Evolutionary conservation across 2,329 filamentous ascomycete species (phyloP).

Genomic region (Phyllosticta citriasiana): DNA sequence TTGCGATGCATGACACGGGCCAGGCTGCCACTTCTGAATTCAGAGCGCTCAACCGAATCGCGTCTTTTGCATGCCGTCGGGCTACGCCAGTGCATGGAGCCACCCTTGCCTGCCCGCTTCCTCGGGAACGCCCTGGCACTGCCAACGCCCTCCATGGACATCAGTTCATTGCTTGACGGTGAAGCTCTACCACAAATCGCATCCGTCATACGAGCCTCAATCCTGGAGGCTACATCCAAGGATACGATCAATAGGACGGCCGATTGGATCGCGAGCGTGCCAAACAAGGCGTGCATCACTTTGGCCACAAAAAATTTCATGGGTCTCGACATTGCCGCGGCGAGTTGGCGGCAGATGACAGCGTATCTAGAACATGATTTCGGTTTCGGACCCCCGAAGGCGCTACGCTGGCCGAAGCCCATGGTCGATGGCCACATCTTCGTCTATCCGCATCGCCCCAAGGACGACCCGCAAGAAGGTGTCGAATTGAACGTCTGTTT

Average conservation of each 20-base stretch:
- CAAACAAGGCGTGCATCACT: conserved; percentile 17
- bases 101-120: conserved; percentile 16
- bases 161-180: conserved; percentile 10
- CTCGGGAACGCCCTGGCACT: conserved; percentile 17
- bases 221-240: conserved; percentile 14
- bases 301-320: conserved; percentile 17
- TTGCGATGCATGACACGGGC: conserved; percentile 17
- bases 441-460: conserved; percentile 14
- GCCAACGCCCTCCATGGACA: conserved; percentile 12
- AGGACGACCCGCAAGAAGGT: conserved; percentile 13
- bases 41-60: conserved; percentile 9
- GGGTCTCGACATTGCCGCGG: conserved; percentile 18
- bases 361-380: conserved; percentile 20
- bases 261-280: conserved; percentile 17
- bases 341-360: conserved; percentile 20
- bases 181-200: conserved; percentile 16
- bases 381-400: conserved; percentile 19
- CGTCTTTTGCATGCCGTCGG: conserved; percentile 18
- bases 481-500: conserved; percentile 15
- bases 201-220: conserved; percentile 16
- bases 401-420: conserved; percentile 14
- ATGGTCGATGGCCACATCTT: conserved; percentile 15
- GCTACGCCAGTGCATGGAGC: conserved; percentile 14
- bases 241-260: conserved; percentile 14
- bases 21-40: conserved; percentile 14